Base-by-base conservation (phyloP, 495 filamentous ascomycete species). In the Xylaria bambusicola region DNA sequence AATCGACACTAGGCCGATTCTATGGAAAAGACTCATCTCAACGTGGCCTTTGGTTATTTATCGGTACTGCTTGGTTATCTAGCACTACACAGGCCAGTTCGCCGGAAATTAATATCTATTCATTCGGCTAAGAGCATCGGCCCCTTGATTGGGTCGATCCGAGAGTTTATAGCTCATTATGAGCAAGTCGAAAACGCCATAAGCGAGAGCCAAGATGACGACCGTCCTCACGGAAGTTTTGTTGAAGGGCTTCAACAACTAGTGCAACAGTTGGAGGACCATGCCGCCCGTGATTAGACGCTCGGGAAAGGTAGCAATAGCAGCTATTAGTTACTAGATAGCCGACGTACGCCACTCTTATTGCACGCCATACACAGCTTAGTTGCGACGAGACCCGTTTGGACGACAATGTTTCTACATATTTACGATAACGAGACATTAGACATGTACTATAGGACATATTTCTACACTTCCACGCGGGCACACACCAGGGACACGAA, bases 41-140 rank as follows among this genome's bases (percentile, higher is more conserved):
- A 93, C 69, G 92, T 99, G 27, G 89, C 90, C 2, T 86, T 93
- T 58, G 95, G 95, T 26, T 99, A 96, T 66, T 79, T 99, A 41
- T 86, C 93, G 0, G 85, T 98, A 4, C 77, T 97, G 3, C 76
- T 99, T 10, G 88, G 90, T 26, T 90, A 88, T 49, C 78, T 97
- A 15, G 92, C 88, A 67, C 76, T 93, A 18, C 75, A 85, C 50
- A 47, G 66, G 12, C 75, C 77, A 27, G 82, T 84, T 12, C 71
- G 81, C 33, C 67, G 72, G 24, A 70, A 77, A 20, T 77, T 93
- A 26, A 29, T 75, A 63, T 41, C 71, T 6, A 77, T 73, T 26
- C 77, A 91, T 44, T 82, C 82, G 1, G 81, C 84, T 6, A 80
- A 80, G 42, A 87, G 77, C 12, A 73, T 97, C 3, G 69, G 77